phyloP scores from a whole-genome alignment of 1,284 basidiomycete species.

The Blastosporella zonata region DNA sequence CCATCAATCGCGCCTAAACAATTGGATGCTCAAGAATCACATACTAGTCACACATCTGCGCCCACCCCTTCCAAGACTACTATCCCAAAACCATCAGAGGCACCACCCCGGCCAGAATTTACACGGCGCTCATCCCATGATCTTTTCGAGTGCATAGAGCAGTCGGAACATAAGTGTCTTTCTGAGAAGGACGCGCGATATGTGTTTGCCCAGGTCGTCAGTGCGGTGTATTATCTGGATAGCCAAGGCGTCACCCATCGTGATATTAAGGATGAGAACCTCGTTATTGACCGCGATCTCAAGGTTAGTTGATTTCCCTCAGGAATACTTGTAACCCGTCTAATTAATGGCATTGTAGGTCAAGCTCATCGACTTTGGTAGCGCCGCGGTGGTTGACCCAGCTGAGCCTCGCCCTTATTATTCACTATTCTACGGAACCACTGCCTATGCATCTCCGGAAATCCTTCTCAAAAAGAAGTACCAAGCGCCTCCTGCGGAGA shows the following conservation, averaged over 20 bases:
- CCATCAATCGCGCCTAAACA: conserved; percentile 26
- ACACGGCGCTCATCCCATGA: conserved; percentile 81
- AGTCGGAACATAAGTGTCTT: conserved; percentile 73
- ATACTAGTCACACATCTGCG: conserved; percentile 17
- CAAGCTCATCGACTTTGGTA: conserved; percentile 93
- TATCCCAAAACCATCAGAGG: conserved; percentile 6
- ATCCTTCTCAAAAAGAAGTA: conserved; percentile 75
- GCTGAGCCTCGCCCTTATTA: conserved; percentile 64
- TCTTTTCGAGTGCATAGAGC: conserved; percentile 92
- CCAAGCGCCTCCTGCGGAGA: conserved; percentile 78
- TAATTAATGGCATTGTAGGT: conserved; percentile 44
- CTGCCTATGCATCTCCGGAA: conserved; percentile 79
- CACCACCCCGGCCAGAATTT: conserved; percentile 48
- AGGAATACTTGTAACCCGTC: conserved; percentile 6
- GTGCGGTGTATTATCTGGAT: conserved; percentile 80
- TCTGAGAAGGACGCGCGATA: conserved; percentile 77
- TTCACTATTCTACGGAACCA: conserved; percentile 77
- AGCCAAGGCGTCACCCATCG: conserved; percentile 80
- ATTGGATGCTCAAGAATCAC: conserved; percentile 9
- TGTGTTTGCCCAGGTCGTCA: conserved; percentile 86
- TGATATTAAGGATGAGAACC: conserved; percentile 94
- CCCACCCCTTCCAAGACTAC: conserved; percentile 6
- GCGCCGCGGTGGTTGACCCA: conserved; percentile 76
- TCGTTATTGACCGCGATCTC: conserved; percentile 76
- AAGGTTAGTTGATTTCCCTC: conserved; percentile 42